Evolutionary conservation across 805 yeast genomes (phyloP).

Genomic region (Candida hungchunana): DNA sequence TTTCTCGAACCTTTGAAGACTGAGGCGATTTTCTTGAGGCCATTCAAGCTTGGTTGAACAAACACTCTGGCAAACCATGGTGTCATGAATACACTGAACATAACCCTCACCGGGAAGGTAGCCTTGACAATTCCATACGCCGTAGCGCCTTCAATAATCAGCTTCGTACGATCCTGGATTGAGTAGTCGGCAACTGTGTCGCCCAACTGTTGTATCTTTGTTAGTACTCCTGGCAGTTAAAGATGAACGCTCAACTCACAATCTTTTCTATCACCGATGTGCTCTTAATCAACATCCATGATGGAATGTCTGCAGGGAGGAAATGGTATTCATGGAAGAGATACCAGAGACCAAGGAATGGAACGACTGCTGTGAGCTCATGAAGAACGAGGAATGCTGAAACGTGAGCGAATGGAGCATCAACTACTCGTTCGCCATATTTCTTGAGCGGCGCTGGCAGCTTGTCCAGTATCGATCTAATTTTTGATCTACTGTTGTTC

Average conservation of each 20-base stretch:
- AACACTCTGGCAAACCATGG: constrained; percentile 54
- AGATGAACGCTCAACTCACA: constrained; percentile 28
- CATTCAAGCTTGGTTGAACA: constrained; percentile 39
- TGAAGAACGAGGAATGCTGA: constrained; percentile 65
- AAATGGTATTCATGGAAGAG: constrained; percentile 51
- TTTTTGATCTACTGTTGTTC: constrained; percentile 6
- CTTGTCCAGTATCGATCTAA: constrained; percentile 27
- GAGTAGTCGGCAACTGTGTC: constrained; percentile 28
- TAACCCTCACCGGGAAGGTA: constrained; percentile 49
- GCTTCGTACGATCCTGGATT: constrained; percentile 46
- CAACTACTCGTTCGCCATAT: constrained; percentile 44
- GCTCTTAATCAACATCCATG: constrained; percentile 59
- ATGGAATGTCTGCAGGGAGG: constrained; percentile 52
- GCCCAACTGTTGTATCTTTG: constrained; percentile 17
- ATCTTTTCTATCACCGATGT: constrained; percentile 51
- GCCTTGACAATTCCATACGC: constrained; percentile 68
- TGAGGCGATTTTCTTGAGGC: constrained; percentile 5
- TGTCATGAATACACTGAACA: constrained; percentile 46
- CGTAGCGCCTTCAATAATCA: constrained; percentile 69
- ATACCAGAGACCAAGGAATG: constrained; percentile 67
- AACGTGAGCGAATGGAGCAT: constrained; percentile 58
- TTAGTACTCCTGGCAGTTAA: constrained; percentile 14
- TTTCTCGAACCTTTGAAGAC: no score
- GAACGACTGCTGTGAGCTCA: constrained; percentile 71
- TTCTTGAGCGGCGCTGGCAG: constrained; percentile 49